Percentiles rank a stretch among this genome's conserved stretches.
phyloP scores from a whole-genome alignment of 2,329 filamentous ascomycete species.

The Paramyrothecium roridum region DNA sequence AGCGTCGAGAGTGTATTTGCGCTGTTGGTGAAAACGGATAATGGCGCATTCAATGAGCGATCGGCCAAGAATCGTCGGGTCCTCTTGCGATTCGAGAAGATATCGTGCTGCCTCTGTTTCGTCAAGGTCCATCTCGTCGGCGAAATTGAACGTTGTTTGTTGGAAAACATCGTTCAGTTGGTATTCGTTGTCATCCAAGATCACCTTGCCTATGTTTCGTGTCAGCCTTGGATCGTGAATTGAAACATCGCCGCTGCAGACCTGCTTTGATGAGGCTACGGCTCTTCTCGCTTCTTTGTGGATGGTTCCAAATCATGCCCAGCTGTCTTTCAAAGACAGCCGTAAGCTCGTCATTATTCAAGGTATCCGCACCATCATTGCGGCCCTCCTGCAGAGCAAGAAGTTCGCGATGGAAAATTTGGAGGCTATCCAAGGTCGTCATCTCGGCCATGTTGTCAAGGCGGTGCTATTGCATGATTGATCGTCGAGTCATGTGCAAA shows the following conservation, averaged over 20 bases:
- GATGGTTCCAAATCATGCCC: constrained; percentile 71
- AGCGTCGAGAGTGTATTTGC: constrained; percentile 79
- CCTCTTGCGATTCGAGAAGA: constrained; percentile 69
- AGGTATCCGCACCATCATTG: constrained; percentile 56
- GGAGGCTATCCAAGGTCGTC: constrained; percentile 71
- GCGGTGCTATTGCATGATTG: constrained; percentile 44
- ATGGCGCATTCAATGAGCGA: constrained; percentile 75
- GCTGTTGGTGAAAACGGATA: constrained; percentile 83
- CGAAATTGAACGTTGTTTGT: constrained; percentile 74
- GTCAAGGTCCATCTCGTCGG: constrained; percentile 86
- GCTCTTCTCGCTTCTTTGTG: constrained; percentile 70
- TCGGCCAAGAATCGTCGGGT: constrained; percentile 66
- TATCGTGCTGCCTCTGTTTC: constrained; percentile 80
- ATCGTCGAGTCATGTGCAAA: constrained; percentile 2
- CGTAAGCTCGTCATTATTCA: constrained; percentile 67
- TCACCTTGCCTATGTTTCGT: constrained; percentile 65
- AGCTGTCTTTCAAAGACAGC: constrained; percentile 71
- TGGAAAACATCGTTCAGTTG: constrained; percentile 84
- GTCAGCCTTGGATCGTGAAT: constrained; percentile 8
- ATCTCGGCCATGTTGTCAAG: constrained; percentile 65
- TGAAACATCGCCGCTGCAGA: constrained; percentile 28
- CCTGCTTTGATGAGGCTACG: constrained; percentile 68
- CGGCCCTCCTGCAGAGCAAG: constrained; percentile 70
- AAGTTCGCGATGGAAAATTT: constrained; percentile 83
- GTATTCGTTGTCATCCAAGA: constrained; percentile 70